Conservation (phyloP, 2,329 filamentous ascomycete genomes). For the Fusarium annulatum region DNA sequence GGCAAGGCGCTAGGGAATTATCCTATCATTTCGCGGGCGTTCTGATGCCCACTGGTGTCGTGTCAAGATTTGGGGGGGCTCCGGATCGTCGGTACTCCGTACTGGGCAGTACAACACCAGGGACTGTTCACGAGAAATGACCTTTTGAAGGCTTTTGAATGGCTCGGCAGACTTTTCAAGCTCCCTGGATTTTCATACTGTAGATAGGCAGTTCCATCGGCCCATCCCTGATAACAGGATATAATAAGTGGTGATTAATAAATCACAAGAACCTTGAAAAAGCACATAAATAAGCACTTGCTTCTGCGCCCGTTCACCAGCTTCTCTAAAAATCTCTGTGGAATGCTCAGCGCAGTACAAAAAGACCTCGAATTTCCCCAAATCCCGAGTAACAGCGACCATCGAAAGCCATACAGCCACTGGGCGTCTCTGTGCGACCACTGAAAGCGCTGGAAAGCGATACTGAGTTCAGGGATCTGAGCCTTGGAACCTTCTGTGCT, state of each 20-base stretch:
- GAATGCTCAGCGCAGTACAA: conserved; percentile 14
- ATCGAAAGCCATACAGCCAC: conserved; percentile 27
- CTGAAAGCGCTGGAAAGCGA: background rate
- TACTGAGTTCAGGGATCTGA: conserved; percentile 6
- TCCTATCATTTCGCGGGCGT: conserved; percentile 32
- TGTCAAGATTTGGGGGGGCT: conserved; percentile 10
- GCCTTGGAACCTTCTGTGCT: background rate
- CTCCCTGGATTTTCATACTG: background rate
- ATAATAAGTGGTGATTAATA: background rate
- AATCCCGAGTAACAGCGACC: background rate
- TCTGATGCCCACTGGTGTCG: background rate
- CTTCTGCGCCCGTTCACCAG: background rate
- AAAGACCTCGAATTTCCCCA: conserved; percentile 2
- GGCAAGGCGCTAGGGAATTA: conserved; percentile 8
- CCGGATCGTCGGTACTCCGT: conserved; percentile 4
- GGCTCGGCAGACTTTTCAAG: background rate
- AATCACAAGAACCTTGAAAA: background rate
- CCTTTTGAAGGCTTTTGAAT: conserved; percentile 1
- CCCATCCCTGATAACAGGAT: background rate
- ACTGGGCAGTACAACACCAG: background rate
- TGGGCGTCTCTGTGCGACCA: conserved; percentile 10
- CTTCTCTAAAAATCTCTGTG: background rate
- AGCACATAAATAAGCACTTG: conserved; percentile 24
- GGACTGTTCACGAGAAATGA: background rate
- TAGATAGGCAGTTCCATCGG: background rate